phyloP scores from a whole-genome alignment of 345 rosid species.

The Aquilaria sinensis region DNA sequence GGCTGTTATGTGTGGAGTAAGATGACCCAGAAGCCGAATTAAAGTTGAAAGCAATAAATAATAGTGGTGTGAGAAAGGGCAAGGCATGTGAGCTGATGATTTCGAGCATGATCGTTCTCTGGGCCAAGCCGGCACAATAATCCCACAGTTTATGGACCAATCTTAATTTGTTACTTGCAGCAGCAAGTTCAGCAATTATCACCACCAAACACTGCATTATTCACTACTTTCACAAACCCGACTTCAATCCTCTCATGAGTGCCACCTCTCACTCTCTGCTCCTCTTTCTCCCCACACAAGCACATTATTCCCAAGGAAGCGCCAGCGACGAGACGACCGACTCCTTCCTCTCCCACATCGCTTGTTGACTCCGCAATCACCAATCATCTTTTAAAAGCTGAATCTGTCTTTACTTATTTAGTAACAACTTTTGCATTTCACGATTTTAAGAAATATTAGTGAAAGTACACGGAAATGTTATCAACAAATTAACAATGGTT shows the following conservation, averaged over 20 bases:
- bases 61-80: too few species aligned
- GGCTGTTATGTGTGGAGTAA: too few species aligned
- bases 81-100: slow-evolving; percentile 34
- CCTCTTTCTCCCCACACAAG: slow-evolving; percentile 20
- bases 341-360: slow-evolving; percentile 17
- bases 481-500: too few species aligned
- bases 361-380: slow-evolving; percentile 58
- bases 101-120: slow-evolving; percentile 15
- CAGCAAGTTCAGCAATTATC: slow-evolving; percentile 14
- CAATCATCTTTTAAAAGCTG: too few species aligned
- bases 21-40: too few species aligned
- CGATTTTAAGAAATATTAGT: too few species aligned
- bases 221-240: slow-evolving; percentile 28
- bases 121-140: slow-evolving; percentile 35
- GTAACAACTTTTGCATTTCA: too few species aligned
- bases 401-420: too few species aligned
- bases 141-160: slow-evolving; percentile 20
- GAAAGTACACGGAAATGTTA: too few species aligned
- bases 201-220: slow-evolving; percentile 32
- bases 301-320: slow-evolving; percentile 29
- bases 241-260: not conserved
- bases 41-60: too few species aligned
- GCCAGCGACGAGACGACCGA: too few species aligned
- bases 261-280: slow-evolving; percentile 7
- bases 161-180: slow-evolving; percentile 19